Percentiles rank a stretch among this genome's conserved stretches.
Conservation (phyloP, 148 eudicot genomes). For the Silene uniflora region DNA sequence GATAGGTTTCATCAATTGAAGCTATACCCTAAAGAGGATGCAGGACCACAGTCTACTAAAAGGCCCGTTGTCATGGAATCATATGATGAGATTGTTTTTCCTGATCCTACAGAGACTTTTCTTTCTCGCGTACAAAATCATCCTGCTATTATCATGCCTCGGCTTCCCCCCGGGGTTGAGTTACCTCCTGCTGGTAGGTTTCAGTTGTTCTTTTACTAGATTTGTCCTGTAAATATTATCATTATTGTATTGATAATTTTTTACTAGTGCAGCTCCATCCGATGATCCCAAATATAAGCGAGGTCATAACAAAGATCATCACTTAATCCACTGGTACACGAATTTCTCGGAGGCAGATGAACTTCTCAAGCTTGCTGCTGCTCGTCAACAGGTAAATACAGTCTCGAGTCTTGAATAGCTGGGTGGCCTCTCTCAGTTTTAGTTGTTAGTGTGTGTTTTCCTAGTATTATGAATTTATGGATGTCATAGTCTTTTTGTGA, state of each 20-base stretch:
- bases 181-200: slow-evolving; percentile 45
- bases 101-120: slow-evolving; percentile 57
- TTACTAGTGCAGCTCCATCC: slow-evolving; percentile 23
- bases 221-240: neutral
- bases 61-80: slow-evolving; percentile 76
- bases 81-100: slow-evolving; percentile 74
- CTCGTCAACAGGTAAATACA: slow-evolving; percentile 67
- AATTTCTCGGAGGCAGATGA: slow-evolving; percentile 82
- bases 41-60: slow-evolving; percentile 61
- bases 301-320: slow-evolving; percentile 54
- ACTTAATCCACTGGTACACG: slow-evolving; percentile 57
- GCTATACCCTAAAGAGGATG: slow-evolving; percentile 58
- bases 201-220: neutral
- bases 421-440: neutral
- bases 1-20: slow-evolving; percentile 72
- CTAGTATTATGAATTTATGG: neutral
- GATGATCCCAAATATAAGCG: slow-evolving; percentile 39
- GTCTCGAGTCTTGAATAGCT: neutral
- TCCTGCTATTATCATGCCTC: slow-evolving; percentile 60
- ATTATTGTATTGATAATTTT: slow-evolving; percentile 8
- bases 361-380: slow-evolving; percentile 72
- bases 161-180: slow-evolving; percentile 42
- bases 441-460: neutral
- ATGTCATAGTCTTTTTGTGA: neutral
- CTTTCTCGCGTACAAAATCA: slow-evolving; percentile 62